These are phyloP conservation scores for Pestalotiopsis sp. DNA, from an alignment of 2,329 filamentous ascomycete species.

Conservation along the genomic window DNA sequence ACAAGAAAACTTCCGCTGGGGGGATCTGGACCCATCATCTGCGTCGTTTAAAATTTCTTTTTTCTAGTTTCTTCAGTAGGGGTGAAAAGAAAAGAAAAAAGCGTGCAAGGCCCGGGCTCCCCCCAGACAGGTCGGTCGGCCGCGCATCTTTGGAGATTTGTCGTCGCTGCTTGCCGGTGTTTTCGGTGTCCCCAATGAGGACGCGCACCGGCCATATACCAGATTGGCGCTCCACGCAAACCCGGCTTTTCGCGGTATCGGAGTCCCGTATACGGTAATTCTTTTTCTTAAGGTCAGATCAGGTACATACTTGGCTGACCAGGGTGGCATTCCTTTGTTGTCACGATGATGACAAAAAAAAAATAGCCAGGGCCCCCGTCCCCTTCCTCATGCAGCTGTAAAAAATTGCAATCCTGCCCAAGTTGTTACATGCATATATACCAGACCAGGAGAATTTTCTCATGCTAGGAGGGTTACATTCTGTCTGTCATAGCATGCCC, in stretches of 20 bases:
- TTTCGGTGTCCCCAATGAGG: background rate
- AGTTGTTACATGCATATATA: background rate
- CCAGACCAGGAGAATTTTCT: background rate
- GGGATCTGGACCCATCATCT: background rate
- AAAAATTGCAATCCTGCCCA: background rate
- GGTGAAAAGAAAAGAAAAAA: background rate
- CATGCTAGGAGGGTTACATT: background rate
- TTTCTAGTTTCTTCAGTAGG: too few species aligned
- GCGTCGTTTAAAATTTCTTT: too few species aligned
- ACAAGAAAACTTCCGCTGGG: background rate
- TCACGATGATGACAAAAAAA: background rate
- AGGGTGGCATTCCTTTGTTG: too few species aligned
- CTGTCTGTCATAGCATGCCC: background rate
- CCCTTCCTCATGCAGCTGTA: background rate
- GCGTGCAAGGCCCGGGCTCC: background rate
- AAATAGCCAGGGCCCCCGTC: background rate
- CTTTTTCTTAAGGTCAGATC: background rate
- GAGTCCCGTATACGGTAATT: background rate
- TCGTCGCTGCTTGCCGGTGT: background rate
- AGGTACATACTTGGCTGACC: too few species aligned
- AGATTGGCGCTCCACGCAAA: background rate
- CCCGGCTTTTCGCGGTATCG: background rate
- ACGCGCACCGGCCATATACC: background rate
- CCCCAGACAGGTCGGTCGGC: background rate
- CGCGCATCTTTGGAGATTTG: background rate